These are phyloP conservation scores for Emydomyces testavorans DNA, from an alignment of 2,329 filamentous ascomycete species.

Conservation along the genomic window DNA sequence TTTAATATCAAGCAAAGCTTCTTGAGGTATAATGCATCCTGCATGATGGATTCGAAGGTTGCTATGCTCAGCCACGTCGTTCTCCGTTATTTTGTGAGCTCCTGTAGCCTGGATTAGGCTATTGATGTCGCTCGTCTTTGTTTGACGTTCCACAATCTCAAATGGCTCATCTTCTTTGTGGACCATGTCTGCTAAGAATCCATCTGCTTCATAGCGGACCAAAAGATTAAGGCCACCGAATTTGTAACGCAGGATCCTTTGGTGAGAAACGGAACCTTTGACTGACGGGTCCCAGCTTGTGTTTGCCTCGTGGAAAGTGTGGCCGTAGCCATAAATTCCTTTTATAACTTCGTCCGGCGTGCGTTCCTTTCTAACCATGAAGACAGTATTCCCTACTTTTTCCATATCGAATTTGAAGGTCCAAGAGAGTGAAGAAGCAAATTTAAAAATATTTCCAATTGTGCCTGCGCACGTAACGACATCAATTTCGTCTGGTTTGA, in stretches of 20 bases:
- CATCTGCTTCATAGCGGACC: conserved; percentile 49
- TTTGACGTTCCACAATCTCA: conserved; percentile 1
- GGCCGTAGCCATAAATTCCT: conserved; percentile 50
- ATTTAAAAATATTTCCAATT: conserved; percentile 45
- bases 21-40: conserved; percentile 28
- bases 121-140: background rate
- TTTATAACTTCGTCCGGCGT: conserved; percentile 46
- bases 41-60: conserved; percentile 7
- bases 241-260: conserved; percentile 48
- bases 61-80: background rate
- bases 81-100: background rate
- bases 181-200: conserved; percentile 39
- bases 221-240: conserved; percentile 45
- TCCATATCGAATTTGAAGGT: conserved; percentile 34
- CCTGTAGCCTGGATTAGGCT: background rate
- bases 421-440: conserved; percentile 6
- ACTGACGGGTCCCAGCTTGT: conserved; percentile 51
- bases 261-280: conserved; percentile 48
- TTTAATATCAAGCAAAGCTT: conserved; percentile 43
- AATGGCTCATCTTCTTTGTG: conserved; percentile 10
- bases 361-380: conserved; percentile 53
- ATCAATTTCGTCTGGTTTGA: conserved; percentile 35
- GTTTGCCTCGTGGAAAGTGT: conserved; percentile 55
- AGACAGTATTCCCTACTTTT: conserved; percentile 45
- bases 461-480: conserved; percentile 52